Evolutionary conservation across 257 asterid species (phyloP), one percentile per base, ranked within the genome.

Genomic region (Galeopsis tetrahit): DNA sequence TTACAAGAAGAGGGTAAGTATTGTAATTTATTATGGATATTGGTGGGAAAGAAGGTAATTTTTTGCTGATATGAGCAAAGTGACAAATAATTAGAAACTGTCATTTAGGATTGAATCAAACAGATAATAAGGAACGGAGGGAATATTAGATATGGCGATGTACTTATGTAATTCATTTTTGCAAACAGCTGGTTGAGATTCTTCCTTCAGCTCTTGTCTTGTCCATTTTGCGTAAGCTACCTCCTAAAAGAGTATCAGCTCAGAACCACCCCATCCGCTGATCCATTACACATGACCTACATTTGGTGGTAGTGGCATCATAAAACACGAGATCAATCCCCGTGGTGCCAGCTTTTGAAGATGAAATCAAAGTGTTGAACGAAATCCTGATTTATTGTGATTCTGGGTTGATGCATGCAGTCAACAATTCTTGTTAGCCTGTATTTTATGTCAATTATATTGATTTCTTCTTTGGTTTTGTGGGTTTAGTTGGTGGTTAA

Each of bases 101-200:
- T 21, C 28, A 21, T 21, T 21, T 21, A 0, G 28, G 28, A 21
- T 21, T 21, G 28, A 21, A 21, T 21, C 28, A 21, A 21, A 21
- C 28, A 21, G 28, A 21, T 21, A 21, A 21, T 21, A 21, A 21
- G 28, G 28, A 21, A 21, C 28, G 49, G 49, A 43, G 13, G 49
- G 4, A 43, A n/a, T 9, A 8, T 43, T 64, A 8, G 33, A 39
- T 43, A 4, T n/a, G 5, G 7, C 3, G 35, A 1, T 10, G 35
- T 66, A 70, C 78, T 80, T 36, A 81, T 51, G 48, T 10, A 6
- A 43, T 61, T 64, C 10, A 64, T 76, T 43, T 43, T 28, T 35
- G 32, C 44, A 31, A 63, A 77, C 91, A 89, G 97, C 76, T 89
- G 68, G 96, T 85, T 21, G 96, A 90, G 83, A 83, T 88, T 69